Evolutionary conservation across 108 stramenopile genomes (phyloP).

Genomic region (Fistulifera pelliculosa): DNA sequence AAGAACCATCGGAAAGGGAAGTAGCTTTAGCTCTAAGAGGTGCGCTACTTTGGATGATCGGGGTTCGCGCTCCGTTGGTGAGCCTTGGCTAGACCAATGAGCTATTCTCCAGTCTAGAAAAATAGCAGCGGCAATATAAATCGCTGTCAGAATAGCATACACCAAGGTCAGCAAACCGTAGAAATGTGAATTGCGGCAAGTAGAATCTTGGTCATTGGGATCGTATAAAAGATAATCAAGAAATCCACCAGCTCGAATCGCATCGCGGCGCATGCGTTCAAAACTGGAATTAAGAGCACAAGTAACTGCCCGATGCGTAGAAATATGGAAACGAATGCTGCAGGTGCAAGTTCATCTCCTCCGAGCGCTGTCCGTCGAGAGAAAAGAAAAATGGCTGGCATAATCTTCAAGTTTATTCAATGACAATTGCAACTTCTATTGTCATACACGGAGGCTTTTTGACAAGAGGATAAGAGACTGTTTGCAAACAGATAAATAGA

Average conservation of each 20-base stretch:
- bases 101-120: constrained; percentile 5
- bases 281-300: constrained; percentile 9
- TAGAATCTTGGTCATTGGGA: not conserved
- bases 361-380: constrained; percentile 56
- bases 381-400: constrained; percentile 83
- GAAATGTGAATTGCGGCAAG: constrained; percentile 14
- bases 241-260: constrained; percentile 7
- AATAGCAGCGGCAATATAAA: constrained; percentile 3
- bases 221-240: constrained; percentile 15
- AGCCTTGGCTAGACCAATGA: constrained; percentile 7
- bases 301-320: constrained; percentile 27
- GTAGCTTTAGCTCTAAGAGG: constrained; percentile 17
- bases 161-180: not conserved
- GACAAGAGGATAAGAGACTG: no score
- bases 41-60: constrained; percentile 12
- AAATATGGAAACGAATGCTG: constrained; percentile 16
- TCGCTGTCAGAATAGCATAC: constrained; percentile 4
- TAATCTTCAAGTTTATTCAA: constrained; percentile 9
- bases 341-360: constrained; percentile 79
- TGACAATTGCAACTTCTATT: not conserved
- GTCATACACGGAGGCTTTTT: not conserved
- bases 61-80: constrained; percentile 16
- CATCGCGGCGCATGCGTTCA: constrained; percentile 1
- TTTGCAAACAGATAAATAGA: no score
- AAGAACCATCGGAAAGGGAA: constrained; percentile 10